Evolutionary conservation across 1,284 basidiomycete species (phyloP), one percentile per base, ranked within the genome.

Genomic region (Exobasidium cylindrosporum): DNA sequence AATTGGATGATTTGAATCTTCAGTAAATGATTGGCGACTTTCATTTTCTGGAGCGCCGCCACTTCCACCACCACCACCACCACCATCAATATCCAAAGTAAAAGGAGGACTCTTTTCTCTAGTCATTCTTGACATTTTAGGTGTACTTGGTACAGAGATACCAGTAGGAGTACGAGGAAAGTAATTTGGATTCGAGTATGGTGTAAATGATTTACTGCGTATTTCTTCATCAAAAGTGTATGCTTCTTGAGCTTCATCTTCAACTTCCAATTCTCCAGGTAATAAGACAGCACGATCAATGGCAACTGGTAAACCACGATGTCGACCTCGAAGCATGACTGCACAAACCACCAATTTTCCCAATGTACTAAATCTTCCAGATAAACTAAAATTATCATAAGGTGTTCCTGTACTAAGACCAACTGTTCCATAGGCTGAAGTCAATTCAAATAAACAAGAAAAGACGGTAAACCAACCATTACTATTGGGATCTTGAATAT

Each of bases 291-390:
- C 90, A 29, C 92, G 88, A 81, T 95, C 90, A 62, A 96, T 92
- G 17, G 92, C 91, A 32, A 80, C 78, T 0, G 82, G 82, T 1
- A 89, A 76, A 3, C 92, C 92, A 53, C 95, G 87, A 81, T 97
- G 94, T 11, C 93, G 85, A 6, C 94, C 94, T 66, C 94, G 88
- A 59, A 97, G 83, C 91, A 97, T 97, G 68, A 97, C 92, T 3
- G 70, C 68, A 54, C 65, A 67, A 23, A 97, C 78, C 58, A 97
- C 87, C 24, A 97, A 84, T 81, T 97, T 97, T 0, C 92, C 93
- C 2, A 96, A 81, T 0, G 88, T 86, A 6, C 84, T 83, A 66
- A 95, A 87, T 5, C 88, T 85, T 1, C 92, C 93, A 4, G 87
- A 87, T 57, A 96, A 85, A 0, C 91, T 92, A 73, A 86, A 90